Evolutionary conservation across 139 green algal species (phyloP), one percentile per base, ranked within the genome.

Genomic region (Volvox africanus): DNA sequence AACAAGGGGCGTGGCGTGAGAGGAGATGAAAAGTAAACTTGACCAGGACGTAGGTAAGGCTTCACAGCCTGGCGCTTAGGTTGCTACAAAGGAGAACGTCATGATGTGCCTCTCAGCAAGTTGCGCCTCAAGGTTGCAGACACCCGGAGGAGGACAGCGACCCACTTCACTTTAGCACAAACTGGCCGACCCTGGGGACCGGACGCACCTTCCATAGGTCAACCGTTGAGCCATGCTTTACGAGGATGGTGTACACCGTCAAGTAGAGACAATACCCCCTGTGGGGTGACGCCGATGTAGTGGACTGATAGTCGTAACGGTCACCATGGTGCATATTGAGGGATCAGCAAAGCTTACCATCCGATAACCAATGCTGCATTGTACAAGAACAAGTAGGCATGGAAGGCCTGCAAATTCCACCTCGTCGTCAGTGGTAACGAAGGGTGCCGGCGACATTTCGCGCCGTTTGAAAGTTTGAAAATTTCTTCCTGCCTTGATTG

Each of bases 231-330:
- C 94, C 93, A 17, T 89, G 67, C 17, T 93, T 73, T 17, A 88
- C 21, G 1, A 95, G 28, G 14, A 93, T 71, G 0, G 87, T 94
- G 19, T 90, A 78, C 11, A 94, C 75, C 1, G 93, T 96, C 17
- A 96, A 67, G 85, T 90, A 96, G 33, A 97, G 83, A 26, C 97
- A 94, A 80, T 97, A 97, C 67, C 89, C 94, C 96, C 96, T 97
- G 95, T 79, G 79, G 28, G 21, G 61, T 44, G 9, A 35, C 80
- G 55, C 37, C 50, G 16, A 32, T n/a, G 67, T 24, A 69, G 9
- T 78, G 5, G 24, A 50, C 32, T 50, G 67, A 37, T 44, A 6
- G 30, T 19, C 65, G 80, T 79, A 67, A 82, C 61, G 55, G 81
- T 33, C 55, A 44, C 44, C 44, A 21, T 17, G 33, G 20, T 16